A percentile compares a stretch with the other conserved stretches of the same genome.
These are phyloP conservation scores for Nevesoporus exiguus DNA, from an alignment of 768 basidiomycete species.

Conservation along the genomic window DNA sequence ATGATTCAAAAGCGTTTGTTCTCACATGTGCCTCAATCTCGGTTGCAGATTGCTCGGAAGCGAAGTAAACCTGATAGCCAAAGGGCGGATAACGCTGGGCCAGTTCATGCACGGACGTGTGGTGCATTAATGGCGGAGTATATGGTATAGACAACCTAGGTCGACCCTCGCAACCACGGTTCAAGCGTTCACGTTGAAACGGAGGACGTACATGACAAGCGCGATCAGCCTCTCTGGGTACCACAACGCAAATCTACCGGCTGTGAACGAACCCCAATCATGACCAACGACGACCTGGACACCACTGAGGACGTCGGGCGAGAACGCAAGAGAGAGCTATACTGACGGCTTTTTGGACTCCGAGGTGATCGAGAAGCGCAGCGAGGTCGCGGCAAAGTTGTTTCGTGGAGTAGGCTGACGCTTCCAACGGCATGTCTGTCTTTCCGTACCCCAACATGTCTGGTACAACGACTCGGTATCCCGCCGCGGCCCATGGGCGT, in stretches of 20 bases:
- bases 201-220: conserved; percentile 52
- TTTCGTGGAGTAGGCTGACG: conserved; percentile 57
- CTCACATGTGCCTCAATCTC: conserved; percentile 59
- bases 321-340: neutral
- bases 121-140: conserved; percentile 50
- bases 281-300: conserved; percentile 66
- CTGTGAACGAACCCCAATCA: conserved; percentile 74
- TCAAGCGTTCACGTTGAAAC: neutral
- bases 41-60: conserved; percentile 44
- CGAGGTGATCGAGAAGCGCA: conserved; percentile 59
- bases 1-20: neutral
- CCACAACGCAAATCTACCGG: conserved; percentile 68
- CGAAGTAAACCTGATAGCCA: conserved; percentile 69
- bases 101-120: conserved; percentile 50
- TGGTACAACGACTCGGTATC: conserved; percentile 58
- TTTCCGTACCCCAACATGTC: conserved; percentile 58
- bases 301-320: neutral
- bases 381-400: conserved; percentile 59
- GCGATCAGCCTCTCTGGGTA: conserved; percentile 59
- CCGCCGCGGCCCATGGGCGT: conserved; percentile 58
- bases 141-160: conserved; percentile 65
- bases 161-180: neutral
- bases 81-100: conserved; percentile 52
- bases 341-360: conserved; percentile 52
- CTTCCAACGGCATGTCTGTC: conserved; percentile 56